Percentiles rank a stretch among this genome's conserved stretches.
phyloP scores from a whole-genome alignment of 2,329 filamentous ascomycete genomes.

The Pseudodiploospora longispora region DNA sequence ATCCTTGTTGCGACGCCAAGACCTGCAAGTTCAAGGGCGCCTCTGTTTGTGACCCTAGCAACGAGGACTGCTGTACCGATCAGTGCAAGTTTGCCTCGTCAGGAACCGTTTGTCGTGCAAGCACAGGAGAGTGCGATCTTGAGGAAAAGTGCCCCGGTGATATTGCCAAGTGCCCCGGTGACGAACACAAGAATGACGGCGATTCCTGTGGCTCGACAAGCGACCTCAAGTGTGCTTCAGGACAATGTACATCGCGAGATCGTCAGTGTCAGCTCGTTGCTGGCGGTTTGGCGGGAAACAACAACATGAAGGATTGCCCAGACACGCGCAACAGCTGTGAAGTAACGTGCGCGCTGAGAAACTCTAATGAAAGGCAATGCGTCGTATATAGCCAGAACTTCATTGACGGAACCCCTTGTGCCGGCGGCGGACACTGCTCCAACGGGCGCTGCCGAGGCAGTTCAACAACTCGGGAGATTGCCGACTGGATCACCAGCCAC shows the following conservation, averaged over 20 bases:
- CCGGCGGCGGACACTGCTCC: slow-evolving; percentile 67
- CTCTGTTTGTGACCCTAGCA: slow-evolving; percentile 71
- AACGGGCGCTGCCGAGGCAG: slow-evolving; percentile 73
- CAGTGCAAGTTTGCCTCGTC: slow-evolving; percentile 59
- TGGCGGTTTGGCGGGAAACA: slow-evolving; percentile 63
- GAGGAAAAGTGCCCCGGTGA: slow-evolving; percentile 73
- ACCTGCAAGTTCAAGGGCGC: slow-evolving; percentile 77
- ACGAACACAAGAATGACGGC: slow-evolving; percentile 63
- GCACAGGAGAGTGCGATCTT: slow-evolving; percentile 76
- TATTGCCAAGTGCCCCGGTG: slow-evolving; percentile 63
- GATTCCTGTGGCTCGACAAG: slow-evolving; percentile 61
- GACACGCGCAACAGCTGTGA: slow-evolving; percentile 48
- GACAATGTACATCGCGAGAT: slow-evolving; percentile 89
- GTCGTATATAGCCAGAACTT: slow-evolving; percentile 82
- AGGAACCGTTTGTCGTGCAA: slow-evolving; percentile 71
- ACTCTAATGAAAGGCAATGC: slow-evolving; percentile 47
- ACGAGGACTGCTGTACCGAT: slow-evolving; percentile 71
- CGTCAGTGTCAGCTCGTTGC: slow-evolving; percentile 81
- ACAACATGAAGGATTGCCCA: slow-evolving; percentile 72
- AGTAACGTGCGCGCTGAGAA: slow-evolving; percentile 53
- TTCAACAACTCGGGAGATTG: slow-evolving; percentile 61
- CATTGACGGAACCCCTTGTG: slow-evolving; percentile 81
- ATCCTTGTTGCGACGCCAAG: slow-evolving; percentile 72
- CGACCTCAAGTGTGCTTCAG: slow-evolving; percentile 72
- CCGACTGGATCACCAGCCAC: slow-evolving; percentile 68